These are phyloP conservation scores for Phylloporus sp. DNA, from an alignment of 1,284 basidiomycete genomes.

Conservation along the genomic window DNA sequence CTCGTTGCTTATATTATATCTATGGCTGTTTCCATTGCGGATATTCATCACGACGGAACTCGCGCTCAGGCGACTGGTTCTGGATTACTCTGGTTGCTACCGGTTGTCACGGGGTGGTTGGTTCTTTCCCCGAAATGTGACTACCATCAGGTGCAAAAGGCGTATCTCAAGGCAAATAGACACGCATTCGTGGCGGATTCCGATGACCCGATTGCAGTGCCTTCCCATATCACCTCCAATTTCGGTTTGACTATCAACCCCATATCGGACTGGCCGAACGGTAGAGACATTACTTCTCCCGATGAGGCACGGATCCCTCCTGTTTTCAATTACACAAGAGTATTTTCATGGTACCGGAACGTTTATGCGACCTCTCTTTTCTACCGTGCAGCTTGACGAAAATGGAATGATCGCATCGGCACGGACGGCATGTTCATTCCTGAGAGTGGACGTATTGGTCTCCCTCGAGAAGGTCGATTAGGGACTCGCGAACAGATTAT, in stretches of 20 bases:
- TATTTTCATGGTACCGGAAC: constrained; percentile 34
- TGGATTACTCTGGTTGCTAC: constrained; percentile 52
- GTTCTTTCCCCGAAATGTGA: constrained; percentile 52
- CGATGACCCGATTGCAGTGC: constrained; percentile 1
- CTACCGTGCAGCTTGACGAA: constrained; percentile 34
- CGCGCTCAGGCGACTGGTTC: constrained; percentile 48
- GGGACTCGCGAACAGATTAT: constrained; percentile 39
- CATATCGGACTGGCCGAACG: constrained; percentile 10
- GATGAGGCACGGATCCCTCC: constrained; percentile 37
- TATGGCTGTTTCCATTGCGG: constrained; percentile 47
- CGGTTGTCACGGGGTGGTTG: constrained; percentile 52
- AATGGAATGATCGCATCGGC: constrained; percentile 12
- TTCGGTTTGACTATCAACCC: constrained; percentile 32
- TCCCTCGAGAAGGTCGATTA: constrained; percentile 24
- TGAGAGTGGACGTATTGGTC: not conserved
- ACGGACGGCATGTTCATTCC: constrained; percentile 2
- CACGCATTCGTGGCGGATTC: constrained; percentile 13
- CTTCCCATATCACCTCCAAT: constrained; percentile 15
- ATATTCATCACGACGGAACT: constrained; percentile 34
- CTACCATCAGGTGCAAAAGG: constrained; percentile 39
- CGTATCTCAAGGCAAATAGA: constrained; percentile 43
- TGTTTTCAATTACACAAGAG: constrained; percentile 42
- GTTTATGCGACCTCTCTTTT: constrained; percentile 27
- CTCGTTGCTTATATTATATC: constrained; percentile 52
- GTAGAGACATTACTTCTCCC: constrained; percentile 17